Percentiles rank a stretch among this genome's conserved stretches.
Conservation (phyloP, 2,329 filamentous ascomycete species). For the Periglandula ipomoeae region DNA sequence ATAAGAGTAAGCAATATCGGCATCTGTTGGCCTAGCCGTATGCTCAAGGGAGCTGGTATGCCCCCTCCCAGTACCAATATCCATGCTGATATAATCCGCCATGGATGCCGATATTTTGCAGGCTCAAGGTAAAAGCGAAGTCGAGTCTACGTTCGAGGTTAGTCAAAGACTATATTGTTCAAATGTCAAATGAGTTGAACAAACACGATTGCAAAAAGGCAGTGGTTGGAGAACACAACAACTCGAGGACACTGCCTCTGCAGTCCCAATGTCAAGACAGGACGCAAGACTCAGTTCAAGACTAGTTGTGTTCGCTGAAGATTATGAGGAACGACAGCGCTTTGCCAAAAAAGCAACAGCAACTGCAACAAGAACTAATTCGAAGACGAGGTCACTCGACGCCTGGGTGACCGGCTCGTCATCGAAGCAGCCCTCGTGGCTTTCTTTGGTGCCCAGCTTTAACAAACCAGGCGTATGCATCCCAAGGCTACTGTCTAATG, state of each 20-base stretch:
- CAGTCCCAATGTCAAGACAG: too few relatives aligned
- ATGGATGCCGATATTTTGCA: background rate
- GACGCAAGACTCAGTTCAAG: too few relatives aligned
- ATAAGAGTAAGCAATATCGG: slow-evolving; percentile 6
- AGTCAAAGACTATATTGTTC: too few relatives aligned
- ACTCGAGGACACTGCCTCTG: too few relatives aligned
- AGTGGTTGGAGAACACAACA: background rate
- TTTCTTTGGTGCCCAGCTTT: background rate
- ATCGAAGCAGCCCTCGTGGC: background rate
- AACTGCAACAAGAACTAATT: background rate
- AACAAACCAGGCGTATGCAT: background rate
- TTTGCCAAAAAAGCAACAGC: too few relatives aligned
- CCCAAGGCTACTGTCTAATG: slow-evolving; percentile 8
- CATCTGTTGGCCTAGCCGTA: slow-evolving; percentile 5
- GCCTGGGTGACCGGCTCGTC: background rate
- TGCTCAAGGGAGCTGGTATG: slow-evolving; percentile 14
- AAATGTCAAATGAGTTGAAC: too few relatives aligned
- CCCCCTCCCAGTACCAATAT: too few relatives aligned
- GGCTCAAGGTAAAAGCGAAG: background rate
- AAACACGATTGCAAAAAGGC: background rate
- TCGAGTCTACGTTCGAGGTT: background rate
- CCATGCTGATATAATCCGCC: too few relatives aligned
- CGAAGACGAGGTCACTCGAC: background rate
- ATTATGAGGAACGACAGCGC: too few relatives aligned
- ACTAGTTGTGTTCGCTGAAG: too few relatives aligned